phyloP scores from a whole-genome alignment of 371 early-diverging fungal species.

The Mortierella sp. region DNA sequence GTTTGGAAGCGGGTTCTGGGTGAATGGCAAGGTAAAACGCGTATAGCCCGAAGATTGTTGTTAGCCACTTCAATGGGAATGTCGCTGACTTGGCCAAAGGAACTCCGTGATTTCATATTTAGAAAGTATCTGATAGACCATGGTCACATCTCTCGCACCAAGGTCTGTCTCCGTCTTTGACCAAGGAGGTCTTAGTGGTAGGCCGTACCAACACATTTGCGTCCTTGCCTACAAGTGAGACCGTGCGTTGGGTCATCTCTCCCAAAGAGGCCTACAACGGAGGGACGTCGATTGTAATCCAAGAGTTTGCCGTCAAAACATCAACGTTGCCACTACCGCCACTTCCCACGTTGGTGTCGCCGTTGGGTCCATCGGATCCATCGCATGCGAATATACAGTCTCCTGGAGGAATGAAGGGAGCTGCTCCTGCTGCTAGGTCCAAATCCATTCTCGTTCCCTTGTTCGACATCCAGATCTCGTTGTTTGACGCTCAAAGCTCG shows the following conservation, averaged over 20 bases:
- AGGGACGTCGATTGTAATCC: slow-evolving; percentile 54
- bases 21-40: slow-evolving; percentile 57
- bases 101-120: background rate
- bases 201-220: slow-evolving; percentile 3
- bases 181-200: slow-evolving; percentile 36
- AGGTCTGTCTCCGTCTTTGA: slow-evolving; percentile 59
- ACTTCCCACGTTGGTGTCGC: background rate
- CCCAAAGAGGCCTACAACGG: slow-evolving; percentile 55
- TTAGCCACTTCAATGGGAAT: background rate
- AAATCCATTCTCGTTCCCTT: slow-evolving; percentile 34
- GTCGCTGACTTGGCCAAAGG: too few species aligned
- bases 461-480: slow-evolving; percentile 33
- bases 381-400: background rate
- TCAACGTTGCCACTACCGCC: slow-evolving; percentile 1
- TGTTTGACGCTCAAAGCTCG: slow-evolving; percentile 16
- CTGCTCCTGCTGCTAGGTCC: too few species aligned
- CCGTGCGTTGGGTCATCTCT: slow-evolving; percentile 34
- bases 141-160: slow-evolving; percentile 72
- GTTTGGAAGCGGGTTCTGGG: slow-evolving; percentile 59
- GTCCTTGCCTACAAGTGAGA: background rate
- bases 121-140: slow-evolving; percentile 56
- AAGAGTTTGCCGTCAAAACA: slow-evolving; percentile 6
- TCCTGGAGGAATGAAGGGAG: too few species aligned
- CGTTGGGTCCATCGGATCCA: background rate
- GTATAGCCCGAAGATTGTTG: background rate